Base-by-base conservation (phyloP, 2,329 filamentous ascomycete genomes). In the Davidsoniella eucalypti region DNA sequence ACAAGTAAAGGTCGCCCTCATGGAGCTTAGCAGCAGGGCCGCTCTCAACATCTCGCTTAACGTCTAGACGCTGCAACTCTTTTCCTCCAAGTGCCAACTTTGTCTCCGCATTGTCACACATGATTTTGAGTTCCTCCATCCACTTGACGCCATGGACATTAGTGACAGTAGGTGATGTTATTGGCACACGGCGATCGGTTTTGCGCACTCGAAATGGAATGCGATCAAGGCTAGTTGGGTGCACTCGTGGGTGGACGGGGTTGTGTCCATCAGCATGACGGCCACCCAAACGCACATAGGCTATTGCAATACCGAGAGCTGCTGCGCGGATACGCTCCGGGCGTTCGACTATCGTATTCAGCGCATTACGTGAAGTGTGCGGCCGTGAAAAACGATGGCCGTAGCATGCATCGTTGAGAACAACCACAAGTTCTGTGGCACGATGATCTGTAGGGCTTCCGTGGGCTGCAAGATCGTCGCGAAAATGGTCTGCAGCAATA, bases 331-430 rank as follows among this genome's bases (percentile, higher is more conserved):
- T 80, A 53, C 92, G 75, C 67, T 98, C 92, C 0, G 92, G 92
- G 9, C 92, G 75, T 66, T 98, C 92, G 45, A 98, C 88, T 56
- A 98, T 94, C 51, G 80, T 84, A 58, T 70, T 78, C 1, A 96
- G 71, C 14, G 75, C 74, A 42, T 69, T 73, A 58, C 82, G 82
- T 18, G 78, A 82, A 1, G 87, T 82, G 57, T 84, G 81, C 3
- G 87, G 87, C 42, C 92, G 76, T 9, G 88, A 86, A 64, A 80
- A 98, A 18, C 87, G 81, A 66, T 98, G 92, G 21, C 90, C 88
- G 62, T 96, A 98, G 65, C 90, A 94, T 49, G 84, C 81, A 66
- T 98, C 92, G 59, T 96, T 87, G 2, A 98, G 68, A 26, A 98
- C 74, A 44, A 96, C 87, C 4, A 93, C 66, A 0, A 87, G 87